Conservation (phyloP, 2,329 filamentous ascomycete genomes). For the Epichloe uncinata region DNA sequence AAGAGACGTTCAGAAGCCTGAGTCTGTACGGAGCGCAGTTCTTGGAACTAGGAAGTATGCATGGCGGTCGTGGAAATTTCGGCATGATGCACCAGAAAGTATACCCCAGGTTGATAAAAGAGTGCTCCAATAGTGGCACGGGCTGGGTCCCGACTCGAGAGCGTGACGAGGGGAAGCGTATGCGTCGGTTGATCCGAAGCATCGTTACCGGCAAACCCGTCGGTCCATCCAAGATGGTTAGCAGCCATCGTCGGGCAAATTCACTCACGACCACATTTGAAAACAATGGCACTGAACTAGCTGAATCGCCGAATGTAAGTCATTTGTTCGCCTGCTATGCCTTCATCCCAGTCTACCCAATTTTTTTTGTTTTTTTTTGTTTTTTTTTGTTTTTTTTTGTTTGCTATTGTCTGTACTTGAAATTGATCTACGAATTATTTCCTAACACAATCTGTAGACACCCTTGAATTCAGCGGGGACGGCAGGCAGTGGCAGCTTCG, state of each 20-base stretch:
- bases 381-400: background rate
- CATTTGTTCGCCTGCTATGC: background rate
- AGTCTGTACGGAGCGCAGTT: slow-evolving; percentile 76
- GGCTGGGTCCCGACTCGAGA: slow-evolving; percentile 72
- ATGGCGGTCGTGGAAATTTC: slow-evolving; percentile 71
- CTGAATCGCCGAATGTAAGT: slow-evolving; percentile 42
- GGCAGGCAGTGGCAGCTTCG: slow-evolving; percentile 24
- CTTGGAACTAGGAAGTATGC: slow-evolving; percentile 70
- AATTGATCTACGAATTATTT: background rate
- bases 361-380: no score
- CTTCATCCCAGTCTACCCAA: background rate
- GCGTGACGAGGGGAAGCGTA: slow-evolving; percentile 75
- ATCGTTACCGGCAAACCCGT: slow-evolving; percentile 60
- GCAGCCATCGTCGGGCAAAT: slow-evolving; percentile 41
- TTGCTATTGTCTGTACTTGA: background rate
- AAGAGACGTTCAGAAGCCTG: slow-evolving; percentile 76
- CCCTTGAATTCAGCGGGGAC: slow-evolving; percentile 43
- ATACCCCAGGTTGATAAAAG: slow-evolving; percentile 71
- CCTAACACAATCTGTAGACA: slow-evolving; percentile 25
- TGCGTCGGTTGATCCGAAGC: slow-evolving; percentile 71
- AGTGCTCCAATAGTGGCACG: slow-evolving; percentile 62
- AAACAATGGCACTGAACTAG: slow-evolving; percentile 46
- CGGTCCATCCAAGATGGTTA: slow-evolving; percentile 38
- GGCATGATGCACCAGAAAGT: slow-evolving; percentile 87
- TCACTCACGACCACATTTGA: slow-evolving; percentile 31